Evolutionary conservation across 345 rosid species (phyloP).

Genomic region (Rhodamnia rubescens): DNA sequence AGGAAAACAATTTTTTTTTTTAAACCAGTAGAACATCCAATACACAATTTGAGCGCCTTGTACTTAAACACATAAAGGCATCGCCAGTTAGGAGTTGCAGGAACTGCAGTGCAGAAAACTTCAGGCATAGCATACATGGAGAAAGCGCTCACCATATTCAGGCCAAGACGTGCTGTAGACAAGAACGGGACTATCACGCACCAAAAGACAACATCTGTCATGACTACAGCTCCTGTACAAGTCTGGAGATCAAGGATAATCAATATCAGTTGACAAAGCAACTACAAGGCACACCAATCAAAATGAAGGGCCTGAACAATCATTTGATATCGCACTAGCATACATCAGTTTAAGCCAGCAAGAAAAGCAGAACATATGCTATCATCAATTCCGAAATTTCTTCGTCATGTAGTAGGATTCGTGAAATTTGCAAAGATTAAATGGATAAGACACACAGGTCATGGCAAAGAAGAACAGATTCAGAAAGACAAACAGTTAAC

Average conservation of each 20-base stretch:
- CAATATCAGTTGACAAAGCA: not conserved
- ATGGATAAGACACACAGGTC: not conserved
- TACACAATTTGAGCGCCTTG: not conserved
- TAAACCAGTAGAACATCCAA: not conserved
- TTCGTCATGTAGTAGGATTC: no score
- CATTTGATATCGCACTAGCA: not conserved
- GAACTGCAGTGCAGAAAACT: not conserved
- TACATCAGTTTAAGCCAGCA: not conserved
- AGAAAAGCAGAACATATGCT: not conserved
- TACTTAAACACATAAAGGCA: not conserved
- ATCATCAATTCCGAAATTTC: not conserved
- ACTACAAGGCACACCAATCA: not conserved
- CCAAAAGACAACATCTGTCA: slow-evolving; percentile 77
- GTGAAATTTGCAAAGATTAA: not conserved
- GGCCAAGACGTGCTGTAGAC: slow-evolving; percentile 45
- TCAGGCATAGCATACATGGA: not conserved
- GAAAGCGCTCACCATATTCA: slow-evolving; percentile 38
- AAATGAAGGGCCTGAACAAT: not conserved
- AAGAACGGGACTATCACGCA: slow-evolving; percentile 54
- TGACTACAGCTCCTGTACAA: slow-evolving; percentile 71
- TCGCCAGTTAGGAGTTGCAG: no score
- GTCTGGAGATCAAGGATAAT: slow-evolving; percentile 26
- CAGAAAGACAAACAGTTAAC: not conserved
- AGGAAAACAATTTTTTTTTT: not conserved
- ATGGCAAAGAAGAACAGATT: not conserved